Evolutionary conservation across 2,329 filamentous ascomycete species (phyloP).

Genomic region (Scedosporium dehoogii): DNA sequence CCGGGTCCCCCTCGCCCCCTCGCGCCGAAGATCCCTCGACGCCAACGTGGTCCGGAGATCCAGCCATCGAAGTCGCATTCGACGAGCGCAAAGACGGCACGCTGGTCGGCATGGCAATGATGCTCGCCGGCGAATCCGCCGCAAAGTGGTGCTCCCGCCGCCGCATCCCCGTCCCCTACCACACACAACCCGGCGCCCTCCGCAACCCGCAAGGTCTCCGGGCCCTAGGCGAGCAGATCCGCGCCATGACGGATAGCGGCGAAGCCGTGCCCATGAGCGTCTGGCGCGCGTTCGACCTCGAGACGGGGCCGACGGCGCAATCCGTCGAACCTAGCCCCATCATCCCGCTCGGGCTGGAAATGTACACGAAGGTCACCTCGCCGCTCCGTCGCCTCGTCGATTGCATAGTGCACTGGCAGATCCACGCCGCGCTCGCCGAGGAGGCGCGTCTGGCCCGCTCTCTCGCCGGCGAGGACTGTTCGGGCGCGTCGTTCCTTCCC

Average conservation of each 20-base stretch:
- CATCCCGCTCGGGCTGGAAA: slow-evolving; percentile 46
- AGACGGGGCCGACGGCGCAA: slow-evolving; percentile 39
- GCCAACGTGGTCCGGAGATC: slow-evolving; percentile 31
- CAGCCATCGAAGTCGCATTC: slow-evolving; percentile 32
- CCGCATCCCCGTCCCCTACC: slow-evolving; percentile 50
- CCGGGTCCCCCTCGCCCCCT: slow-evolving; percentile 10
- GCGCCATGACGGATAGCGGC: slow-evolving; percentile 19
- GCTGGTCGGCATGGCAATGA: slow-evolving; percentile 39
- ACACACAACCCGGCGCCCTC: slow-evolving; percentile 26
- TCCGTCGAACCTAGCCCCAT: slow-evolving; percentile 44
- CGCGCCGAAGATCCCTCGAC: slow-evolving; percentile 1
- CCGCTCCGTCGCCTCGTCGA: slow-evolving; percentile 57
- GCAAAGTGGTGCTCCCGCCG: slow-evolving; percentile 51
- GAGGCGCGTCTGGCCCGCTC: slow-evolving; percentile 24
- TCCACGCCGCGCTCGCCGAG: slow-evolving; percentile 45
- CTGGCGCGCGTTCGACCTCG: slow-evolving; percentile 22
- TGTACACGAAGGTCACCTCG: slow-evolving; percentile 55
- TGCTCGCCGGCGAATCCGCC: slow-evolving; percentile 50
- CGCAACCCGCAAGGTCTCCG: slow-evolving; percentile 1
- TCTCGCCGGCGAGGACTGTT: not conserved
- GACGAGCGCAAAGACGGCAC: slow-evolving; percentile 20
- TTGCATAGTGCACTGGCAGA: slow-evolving; percentile 56
- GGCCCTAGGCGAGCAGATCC: slow-evolving; percentile 17
- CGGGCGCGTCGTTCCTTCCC: slow-evolving; percentile 26
- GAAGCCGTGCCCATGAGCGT: slow-evolving; percentile 17